A percentile compares a stretch with the other conserved stretches of the same genome.
Conservation (phyloP, 2,329 filamentous ascomycete species). For the Diaporthe citriasiana region DNA sequence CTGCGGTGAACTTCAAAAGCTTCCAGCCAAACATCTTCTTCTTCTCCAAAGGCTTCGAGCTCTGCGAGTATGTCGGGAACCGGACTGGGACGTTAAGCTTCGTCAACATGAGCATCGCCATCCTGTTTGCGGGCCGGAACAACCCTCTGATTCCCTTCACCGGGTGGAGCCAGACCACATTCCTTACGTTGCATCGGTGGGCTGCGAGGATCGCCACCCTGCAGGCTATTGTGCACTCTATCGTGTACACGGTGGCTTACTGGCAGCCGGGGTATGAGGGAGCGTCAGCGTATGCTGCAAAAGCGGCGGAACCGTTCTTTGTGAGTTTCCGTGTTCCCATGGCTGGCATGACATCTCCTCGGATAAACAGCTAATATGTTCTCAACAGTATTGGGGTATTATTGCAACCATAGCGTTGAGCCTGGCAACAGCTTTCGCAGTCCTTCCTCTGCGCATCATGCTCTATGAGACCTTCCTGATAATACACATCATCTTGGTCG, state of each 20-base stretch:
- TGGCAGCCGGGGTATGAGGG: conserved; percentile 17
- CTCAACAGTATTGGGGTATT: not conserved
- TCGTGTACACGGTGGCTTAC: conserved; percentile 57
- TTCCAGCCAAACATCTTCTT: conserved; percentile 48
- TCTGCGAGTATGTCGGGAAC: conserved; percentile 66
- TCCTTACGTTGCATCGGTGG: conserved; percentile 77
- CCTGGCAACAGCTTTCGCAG: conserved; percentile 60
- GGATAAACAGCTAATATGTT: not conserved
- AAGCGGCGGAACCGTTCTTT: conserved; percentile 12
- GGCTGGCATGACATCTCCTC: rapidly evolving
- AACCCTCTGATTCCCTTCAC: conserved; percentile 78
- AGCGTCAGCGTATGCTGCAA: conserved; percentile 4
- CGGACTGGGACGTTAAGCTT: conserved; percentile 75
- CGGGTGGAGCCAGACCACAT: conserved; percentile 77
- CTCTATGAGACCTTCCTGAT: conserved; percentile 67
- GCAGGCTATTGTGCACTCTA: conserved; percentile 73
- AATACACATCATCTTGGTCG: conserved; percentile 65
- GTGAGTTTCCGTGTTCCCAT: not conserved
- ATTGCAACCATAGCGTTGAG: conserved; percentile 62
- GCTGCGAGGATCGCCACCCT: conserved; percentile 73
- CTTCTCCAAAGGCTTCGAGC: not conserved
- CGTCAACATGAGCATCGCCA: conserved; percentile 74
- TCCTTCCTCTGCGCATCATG: conserved; percentile 51
- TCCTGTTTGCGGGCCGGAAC: conserved; percentile 77
- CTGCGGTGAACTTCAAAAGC: conserved; percentile 49